Evolutionary conservation across 192 early-diverging fungal genomes (phyloP).

Genomic region (Podila verticillata): DNA sequence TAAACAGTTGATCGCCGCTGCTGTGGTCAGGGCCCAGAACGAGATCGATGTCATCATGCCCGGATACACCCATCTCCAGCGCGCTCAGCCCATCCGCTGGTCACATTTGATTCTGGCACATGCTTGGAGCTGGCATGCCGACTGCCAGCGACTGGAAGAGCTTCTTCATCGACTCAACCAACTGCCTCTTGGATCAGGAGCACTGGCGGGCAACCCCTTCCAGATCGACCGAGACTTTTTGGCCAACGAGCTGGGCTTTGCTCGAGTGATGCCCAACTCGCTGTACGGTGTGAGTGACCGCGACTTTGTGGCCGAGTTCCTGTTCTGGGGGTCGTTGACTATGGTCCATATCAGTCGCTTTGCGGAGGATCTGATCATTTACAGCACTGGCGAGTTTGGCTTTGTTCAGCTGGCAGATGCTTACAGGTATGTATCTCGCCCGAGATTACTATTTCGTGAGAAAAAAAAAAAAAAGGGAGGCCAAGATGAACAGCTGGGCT

Average conservation of each 20-base stretch:
- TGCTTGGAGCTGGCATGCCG: conserved; percentile 91
- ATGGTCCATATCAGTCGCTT: conserved; percentile 93
- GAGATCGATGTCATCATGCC: conserved; percentile 98
- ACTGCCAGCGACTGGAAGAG: conserved; percentile 85
- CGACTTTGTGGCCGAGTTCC: conserved; percentile 97
- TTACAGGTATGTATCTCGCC: conserved; percentile 67
- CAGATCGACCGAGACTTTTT: conserved; percentile 92
- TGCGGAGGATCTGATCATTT: conserved; percentile 97
- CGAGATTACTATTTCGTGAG: background rate
- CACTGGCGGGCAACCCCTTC: conserved; percentile 97
- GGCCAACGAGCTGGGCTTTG: conserved; percentile 90
- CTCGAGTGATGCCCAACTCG: conserved; percentile 86
- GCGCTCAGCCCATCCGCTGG: conserved; percentile 99
- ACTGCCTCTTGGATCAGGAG: conserved; percentile 92
- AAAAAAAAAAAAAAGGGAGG: conserved; percentile 10
- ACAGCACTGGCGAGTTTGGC: conserved; percentile 91
- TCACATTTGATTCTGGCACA: conserved; percentile 90
- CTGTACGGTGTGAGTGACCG: conserved; percentile 93
- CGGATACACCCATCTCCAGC: conserved; percentile 98
- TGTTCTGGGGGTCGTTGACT: conserved; percentile 91
- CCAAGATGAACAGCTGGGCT: background rate
- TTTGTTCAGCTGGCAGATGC: conserved; percentile 96
- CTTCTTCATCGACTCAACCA: conserved; percentile 83
- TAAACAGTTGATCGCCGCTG: conserved; percentile 79
- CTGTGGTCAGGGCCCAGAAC: conserved; percentile 80